These are phyloP conservation scores for Saussurea involucrata DNA, from an alignment of 129 eudicot genomes.

Conservation along the genomic window DNA sequence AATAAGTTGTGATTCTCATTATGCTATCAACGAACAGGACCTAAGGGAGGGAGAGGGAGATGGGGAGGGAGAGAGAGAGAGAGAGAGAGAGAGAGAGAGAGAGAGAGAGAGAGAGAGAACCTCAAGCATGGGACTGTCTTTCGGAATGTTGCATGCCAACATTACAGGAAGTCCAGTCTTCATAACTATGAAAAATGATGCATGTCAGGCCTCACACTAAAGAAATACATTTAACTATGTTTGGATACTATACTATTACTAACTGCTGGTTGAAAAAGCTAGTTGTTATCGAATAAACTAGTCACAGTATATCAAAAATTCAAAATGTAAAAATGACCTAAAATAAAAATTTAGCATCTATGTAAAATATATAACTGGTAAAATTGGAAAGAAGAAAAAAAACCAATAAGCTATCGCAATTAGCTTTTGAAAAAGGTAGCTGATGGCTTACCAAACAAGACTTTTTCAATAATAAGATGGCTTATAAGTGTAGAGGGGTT, in stretches of 20 bases:
- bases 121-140: slow-evolving; percentile 83
- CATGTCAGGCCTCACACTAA: slow-evolving; percentile 19
- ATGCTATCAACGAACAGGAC: neutral
- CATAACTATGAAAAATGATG: slow-evolving; percentile 38
- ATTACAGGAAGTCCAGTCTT: slow-evolving; percentile 76
- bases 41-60: too few relatives aligned
- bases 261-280: neutral
- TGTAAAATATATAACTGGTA: neutral
- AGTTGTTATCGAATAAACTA: neutral
- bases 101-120: slow-evolving; percentile 37
- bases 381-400: neutral
- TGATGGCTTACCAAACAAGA: neutral
- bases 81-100: neutral
- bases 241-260: neutral
- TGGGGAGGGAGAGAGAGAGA: too few relatives aligned
- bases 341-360: neutral
- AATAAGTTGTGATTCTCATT: neutral
- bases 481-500: neutral
- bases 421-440: neutral
- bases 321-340: neutral
- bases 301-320: neutral
- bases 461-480: neutral
- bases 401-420: neutral
- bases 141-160: slow-evolving; percentile 84
- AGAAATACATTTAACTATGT: neutral